Evolutionary conservation across 2,329 filamentous ascomycete genomes (phyloP).

Genomic region (Diaporthe eres): DNA sequence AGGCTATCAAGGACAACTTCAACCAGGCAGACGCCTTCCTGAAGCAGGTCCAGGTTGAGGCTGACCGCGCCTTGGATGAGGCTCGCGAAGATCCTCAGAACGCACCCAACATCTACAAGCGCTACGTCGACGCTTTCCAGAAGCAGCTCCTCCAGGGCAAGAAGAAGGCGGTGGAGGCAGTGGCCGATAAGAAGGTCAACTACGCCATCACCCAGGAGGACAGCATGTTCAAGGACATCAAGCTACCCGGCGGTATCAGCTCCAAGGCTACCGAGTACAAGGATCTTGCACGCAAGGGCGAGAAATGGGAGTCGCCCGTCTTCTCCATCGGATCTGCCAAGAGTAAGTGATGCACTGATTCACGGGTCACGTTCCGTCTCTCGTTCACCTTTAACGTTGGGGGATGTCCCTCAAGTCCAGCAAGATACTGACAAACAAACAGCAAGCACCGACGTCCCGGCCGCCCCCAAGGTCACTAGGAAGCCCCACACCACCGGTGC

Average conservation of each 20-base stretch:
- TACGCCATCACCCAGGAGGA: conserved; percentile 89
- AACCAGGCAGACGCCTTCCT: conserved; percentile 79
- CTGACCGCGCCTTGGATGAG: conserved; percentile 78
- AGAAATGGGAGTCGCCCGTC: conserved; percentile 94
- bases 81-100: conserved; percentile 79
- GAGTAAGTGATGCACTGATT: conserved; percentile 48
- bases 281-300: conserved; percentile 87
- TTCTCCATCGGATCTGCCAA: conserved; percentile 88
- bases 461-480: conserved; percentile 63
- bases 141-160: conserved; percentile 81
- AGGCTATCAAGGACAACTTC: conserved; percentile 88
- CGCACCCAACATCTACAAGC: conserved; percentile 86
- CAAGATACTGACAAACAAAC: conserved; percentile 12
- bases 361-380: no score
- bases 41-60: conserved; percentile 86
- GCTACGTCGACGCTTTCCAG: conserved; percentile 83
- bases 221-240: conserved; percentile 89
- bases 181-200: conserved; percentile 81
- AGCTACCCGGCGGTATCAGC: conserved; percentile 89
- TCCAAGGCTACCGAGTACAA: conserved; percentile 95
- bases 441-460: conserved; percentile 78
- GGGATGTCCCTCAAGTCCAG: background rate
- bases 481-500: conserved; percentile 57
- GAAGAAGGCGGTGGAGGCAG: conserved; percentile 76
- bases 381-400: background rate